Base-by-base conservation (phyloP, 1,284 basidiomycete genomes). In the Meira miltonrushii region DNA sequence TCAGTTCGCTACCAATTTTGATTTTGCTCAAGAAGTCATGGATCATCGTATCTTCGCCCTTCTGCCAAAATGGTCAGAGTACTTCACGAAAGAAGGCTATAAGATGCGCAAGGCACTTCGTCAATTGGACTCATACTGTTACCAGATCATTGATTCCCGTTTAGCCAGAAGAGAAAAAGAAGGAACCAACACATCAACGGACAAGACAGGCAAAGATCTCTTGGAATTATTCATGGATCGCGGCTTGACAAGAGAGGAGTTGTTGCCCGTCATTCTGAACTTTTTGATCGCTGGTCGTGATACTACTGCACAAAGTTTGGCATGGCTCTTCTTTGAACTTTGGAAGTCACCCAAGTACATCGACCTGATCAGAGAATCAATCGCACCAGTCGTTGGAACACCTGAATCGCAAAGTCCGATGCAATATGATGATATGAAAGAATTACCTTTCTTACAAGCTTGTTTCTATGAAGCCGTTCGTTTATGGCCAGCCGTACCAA, bases 1-100 rank as follows among this genome's bases (percentile, higher is more conserved):
- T 10, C 62, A 64, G 2, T 78, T 78, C 28, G 72, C 75, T 0
- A 55, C 56, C 11, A 71, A 70, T 37, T 78, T 78, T 52, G 77
- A 78, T 61, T 71, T 66, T 48, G 72, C 66, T 0, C 76, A 78
- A 52, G 54, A 57, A 2, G 59, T 75, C 2, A 69, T 77, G 62
- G 66, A 77, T 53, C 54, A 60, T 49, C 59, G 60, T 38, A 65
- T 72, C 25, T 53, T 64, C 33, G 64, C 55, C 43, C 74, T 68
- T 43, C 25, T 62, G 9, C 43, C 43, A 17, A 44, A 44, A 25
- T 44, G 43, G 43, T 44, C 43, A 17, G 43, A 44, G 43, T 44
- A 25, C 8, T 44, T 44, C 43, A 44, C 43, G 8, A 3, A 25
- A 8, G 43, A 44, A 25, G 43, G 43, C 8, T 44, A 44, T 9